phyloP scores from a whole-genome alignment of 2,329 filamentous ascomycete genomes.

The Calonectria pauciramosa region DNA sequence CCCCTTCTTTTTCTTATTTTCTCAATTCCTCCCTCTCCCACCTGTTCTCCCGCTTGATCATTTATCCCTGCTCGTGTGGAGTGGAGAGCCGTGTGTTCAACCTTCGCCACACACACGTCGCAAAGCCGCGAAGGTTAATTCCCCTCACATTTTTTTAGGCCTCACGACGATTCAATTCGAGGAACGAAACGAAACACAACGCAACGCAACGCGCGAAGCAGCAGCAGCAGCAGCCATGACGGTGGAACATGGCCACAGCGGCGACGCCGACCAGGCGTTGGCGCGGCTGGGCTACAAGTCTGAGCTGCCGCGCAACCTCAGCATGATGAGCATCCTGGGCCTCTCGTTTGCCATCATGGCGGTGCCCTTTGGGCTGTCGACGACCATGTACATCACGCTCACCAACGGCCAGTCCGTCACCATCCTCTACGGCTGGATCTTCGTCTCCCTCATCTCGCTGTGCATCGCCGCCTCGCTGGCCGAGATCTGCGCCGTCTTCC shows the following conservation, averaged over 20 bases:
- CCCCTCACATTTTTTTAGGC: background rate
- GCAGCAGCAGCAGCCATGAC: background rate
- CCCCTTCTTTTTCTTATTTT: background rate
- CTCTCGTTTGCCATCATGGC: slow-evolving; percentile 67
- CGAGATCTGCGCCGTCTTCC: slow-evolving; percentile 79
- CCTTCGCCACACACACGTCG: background rate
- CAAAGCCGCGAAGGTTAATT: background rate
- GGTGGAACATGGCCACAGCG: slow-evolving; percentile 34
- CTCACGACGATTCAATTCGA: background rate
- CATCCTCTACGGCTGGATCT: slow-evolving; percentile 78
- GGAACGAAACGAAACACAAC: background rate
- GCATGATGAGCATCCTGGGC: slow-evolving; percentile 62
- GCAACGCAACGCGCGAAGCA: too few relatives aligned
- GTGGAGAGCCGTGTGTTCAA: background rate
- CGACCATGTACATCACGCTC: slow-evolving; percentile 65
- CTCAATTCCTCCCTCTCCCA: background rate
- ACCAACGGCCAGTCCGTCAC: slow-evolving; percentile 81
- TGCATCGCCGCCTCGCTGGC: slow-evolving; percentile 79
- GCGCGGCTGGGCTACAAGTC: slow-evolving; percentile 64
- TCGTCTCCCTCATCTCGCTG: slow-evolving; percentile 77
- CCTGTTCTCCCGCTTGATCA: background rate
- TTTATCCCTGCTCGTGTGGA: background rate
- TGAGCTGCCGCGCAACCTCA: slow-evolving; percentile 65
- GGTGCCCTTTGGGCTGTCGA: slow-evolving; percentile 64
- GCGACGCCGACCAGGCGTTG: slow-evolving; percentile 58